These are phyloP conservation scores for Cadophora malorum DNA, from an alignment of 2,329 filamentous ascomycete genomes.

Conservation along the genomic window DNA sequence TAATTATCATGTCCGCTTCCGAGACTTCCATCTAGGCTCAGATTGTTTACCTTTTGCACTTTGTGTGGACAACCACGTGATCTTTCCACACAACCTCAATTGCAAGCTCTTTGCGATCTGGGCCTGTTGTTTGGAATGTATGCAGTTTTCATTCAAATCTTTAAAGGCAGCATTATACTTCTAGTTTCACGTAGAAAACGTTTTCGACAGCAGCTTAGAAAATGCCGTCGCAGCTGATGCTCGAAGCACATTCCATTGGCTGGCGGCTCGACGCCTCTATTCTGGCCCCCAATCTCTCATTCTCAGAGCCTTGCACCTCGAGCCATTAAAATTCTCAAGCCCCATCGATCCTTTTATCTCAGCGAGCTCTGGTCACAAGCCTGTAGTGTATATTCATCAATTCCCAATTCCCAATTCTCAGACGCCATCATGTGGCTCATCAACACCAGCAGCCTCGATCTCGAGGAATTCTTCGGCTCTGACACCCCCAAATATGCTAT, in stretches of 20 bases:
- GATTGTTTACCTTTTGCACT: too few species aligned
- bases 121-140: too few species aligned
- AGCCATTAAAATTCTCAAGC: neutral
- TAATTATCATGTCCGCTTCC: too few species aligned
- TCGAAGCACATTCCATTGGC: neutral
- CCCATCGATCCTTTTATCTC: neutral
- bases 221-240: neutral
- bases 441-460: slow-evolving; percentile 15
- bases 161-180: too few species aligned
- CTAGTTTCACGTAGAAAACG: too few species aligned
- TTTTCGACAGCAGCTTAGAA: neutral
- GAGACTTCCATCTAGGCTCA: too few species aligned
- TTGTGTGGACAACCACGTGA: too few species aligned
- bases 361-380: neutral
- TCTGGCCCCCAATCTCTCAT: neutral
- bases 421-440: neutral
- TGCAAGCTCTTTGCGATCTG: too few species aligned
- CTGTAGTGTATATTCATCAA: neutral
- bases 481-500: slow-evolving; percentile 42
- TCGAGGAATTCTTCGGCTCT: slow-evolving; percentile 17
- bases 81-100: too few species aligned
- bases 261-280: neutral
- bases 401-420: too few species aligned
- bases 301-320: neutral
- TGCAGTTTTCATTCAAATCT: too few species aligned